A percentile compares a stretch with the other conserved stretches of the same genome.
These are phyloP conservation scores for Earliella scabrosa DNA, from an alignment of 1,284 basidiomycete genomes.

Conservation along the genomic window DNA sequence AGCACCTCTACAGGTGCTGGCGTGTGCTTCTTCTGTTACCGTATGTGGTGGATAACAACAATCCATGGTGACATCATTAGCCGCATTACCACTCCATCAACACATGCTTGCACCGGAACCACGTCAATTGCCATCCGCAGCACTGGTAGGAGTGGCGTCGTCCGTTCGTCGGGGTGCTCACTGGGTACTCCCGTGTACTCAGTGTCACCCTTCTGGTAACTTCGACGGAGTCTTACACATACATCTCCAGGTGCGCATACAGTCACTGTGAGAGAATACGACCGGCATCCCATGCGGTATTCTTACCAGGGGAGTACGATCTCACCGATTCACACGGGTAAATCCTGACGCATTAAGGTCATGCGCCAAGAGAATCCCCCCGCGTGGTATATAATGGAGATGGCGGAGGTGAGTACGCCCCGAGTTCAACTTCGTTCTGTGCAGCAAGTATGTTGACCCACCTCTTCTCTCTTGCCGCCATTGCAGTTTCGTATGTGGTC, in stretches of 20 bases:
- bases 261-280: not conserved
- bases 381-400: conserved; percentile 5
- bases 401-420: too few species aligned
- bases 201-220: too few species aligned
- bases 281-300: conserved; percentile 1
- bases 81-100: not conserved
- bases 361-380: conserved; percentile 10
- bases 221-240: not conserved
- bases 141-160: too few species aligned
- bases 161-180: too few species aligned
- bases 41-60: not conserved
- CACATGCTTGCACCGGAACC: not conserved
- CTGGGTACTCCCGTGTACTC: too few species aligned
- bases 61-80: not conserved
- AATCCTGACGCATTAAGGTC: not conserved
- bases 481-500: conserved; percentile 8
- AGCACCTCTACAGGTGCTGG: too few species aligned
- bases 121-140: not conserved
- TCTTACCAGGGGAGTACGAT: not conserved
- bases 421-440: not conserved
- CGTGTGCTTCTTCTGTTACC: not conserved
- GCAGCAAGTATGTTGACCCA: conserved; percentile 10
- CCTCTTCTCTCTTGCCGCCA: conserved; percentile 2
- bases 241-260: not conserved
- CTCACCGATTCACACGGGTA: conserved; percentile 1